Evolutionary conservation across 495 filamentous ascomycete species (phyloP), one percentile per base, ranked within the genome.

Genomic region (Collariella sp.): DNA sequence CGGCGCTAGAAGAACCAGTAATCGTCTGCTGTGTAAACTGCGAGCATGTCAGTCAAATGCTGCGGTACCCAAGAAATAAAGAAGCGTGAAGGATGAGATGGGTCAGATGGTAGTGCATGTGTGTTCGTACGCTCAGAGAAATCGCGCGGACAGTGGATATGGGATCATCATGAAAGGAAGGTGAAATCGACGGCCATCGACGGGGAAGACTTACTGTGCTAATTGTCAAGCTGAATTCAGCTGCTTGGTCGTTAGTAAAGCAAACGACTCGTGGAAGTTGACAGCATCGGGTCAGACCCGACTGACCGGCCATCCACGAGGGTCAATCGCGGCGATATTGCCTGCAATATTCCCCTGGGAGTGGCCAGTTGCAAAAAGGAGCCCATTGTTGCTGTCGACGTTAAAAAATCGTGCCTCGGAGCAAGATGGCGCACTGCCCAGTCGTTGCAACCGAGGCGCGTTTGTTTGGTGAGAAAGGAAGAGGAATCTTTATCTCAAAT

Each of bases 51-150:
- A 58, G 56, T 44, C 38, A 43, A 47, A 19, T 41, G 36, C 40
- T 31, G n/a, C n/a, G 38, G 40, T 23, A 34, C 7, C 39, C 7
- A 33, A 23, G 23, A n/a, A 11, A 4, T 22, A 11, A 18, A 38
- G 12, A 19, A 18, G 18, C 20, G 47, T 10, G 9, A 33, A 22
- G 6, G 42, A 29, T 16, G n/a, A 45, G 26, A 16, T 42, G 41
- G 59, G 64, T 97, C 91, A 97, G 91, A 96, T 95, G 91, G 91
- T 97, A 85, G 84, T 97, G 91, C 91, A 97, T 97, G 91, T 94
- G 72, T 84, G 85, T 93, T 87, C 85, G 74, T 76, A 75, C 87
- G 89, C 86, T 91, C 91, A 69, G 38, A 91, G 82, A 80, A 75
- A 79, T 96, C 85, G 80, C 90, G 67, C 50, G 70, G 75, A 74